Evolutionary conservation across 2,329 filamentous ascomycete species (phyloP).

Genomic region (Neobulgaria alba): DNA sequence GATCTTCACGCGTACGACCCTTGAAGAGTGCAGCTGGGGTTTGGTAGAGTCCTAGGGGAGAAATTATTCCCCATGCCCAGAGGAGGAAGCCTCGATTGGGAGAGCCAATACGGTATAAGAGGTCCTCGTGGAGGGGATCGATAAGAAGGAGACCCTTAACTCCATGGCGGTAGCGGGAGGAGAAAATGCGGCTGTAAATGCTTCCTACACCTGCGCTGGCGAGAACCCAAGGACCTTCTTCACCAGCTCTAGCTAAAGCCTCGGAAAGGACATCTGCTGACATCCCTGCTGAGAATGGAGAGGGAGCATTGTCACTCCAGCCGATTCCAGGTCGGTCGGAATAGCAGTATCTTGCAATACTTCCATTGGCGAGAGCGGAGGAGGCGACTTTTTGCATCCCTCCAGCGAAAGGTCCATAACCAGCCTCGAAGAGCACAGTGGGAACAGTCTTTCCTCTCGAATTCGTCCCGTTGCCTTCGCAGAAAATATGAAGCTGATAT

Average conservation of each 20-base stretch:
- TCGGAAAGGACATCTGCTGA: conserved; percentile 84
- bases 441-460: conserved; percentile 49
- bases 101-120: conserved; percentile 58
- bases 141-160: conserved; percentile 76
- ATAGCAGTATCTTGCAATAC: conserved; percentile 86
- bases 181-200: conserved; percentile 86
- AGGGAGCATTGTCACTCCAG: conserved; percentile 87
- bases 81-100: conserved; percentile 70
- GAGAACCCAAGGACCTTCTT: conserved; percentile 82
- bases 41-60: conserved; percentile 77
- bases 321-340: conserved; percentile 86
- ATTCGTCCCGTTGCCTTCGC: conserved; percentile 62
- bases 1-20: conserved; percentile 71
- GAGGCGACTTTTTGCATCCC: conserved; percentile 75
- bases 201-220: conserved; percentile 81
- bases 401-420: conserved; percentile 69
- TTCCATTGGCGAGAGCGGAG: conserved; percentile 66
- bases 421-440: conserved; percentile 80
- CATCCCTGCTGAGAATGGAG: conserved; percentile 87
- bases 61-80: conserved; percentile 79
- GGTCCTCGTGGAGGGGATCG: conserved; percentile 82
- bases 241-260: conserved; percentile 69
- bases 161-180: conserved; percentile 66
- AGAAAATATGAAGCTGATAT: conserved; percentile 81
- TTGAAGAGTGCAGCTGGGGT: conserved; percentile 73